These are phyloP conservation scores for Phytopythium montanum DNA, from an alignment of 352 stramenopile genomes.

Conservation along the genomic window DNA sequence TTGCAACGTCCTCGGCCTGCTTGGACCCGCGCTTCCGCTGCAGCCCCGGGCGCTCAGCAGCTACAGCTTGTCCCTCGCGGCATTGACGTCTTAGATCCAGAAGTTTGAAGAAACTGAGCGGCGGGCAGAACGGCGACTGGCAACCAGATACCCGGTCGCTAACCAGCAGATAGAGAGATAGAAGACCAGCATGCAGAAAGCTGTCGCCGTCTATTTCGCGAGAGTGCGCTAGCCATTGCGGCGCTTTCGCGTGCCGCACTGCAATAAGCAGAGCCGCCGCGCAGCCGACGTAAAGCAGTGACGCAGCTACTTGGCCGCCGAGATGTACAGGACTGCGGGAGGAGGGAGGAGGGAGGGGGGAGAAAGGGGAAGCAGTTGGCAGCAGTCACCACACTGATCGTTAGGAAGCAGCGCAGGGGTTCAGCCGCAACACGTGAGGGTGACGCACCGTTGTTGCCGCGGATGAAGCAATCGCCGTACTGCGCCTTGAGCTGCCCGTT, in stretches of 20 bases:
- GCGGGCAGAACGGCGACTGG: too few species aligned
- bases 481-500: constrained; percentile 99
- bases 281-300: neutral
- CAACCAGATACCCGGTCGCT: neutral
- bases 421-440: neutral
- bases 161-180: neutral
- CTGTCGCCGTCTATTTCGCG: neutral
- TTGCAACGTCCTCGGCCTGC: too few species aligned
- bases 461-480: constrained; percentile 99
- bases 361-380: neutral
- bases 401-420: neutral
- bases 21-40: too few species aligned
- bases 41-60: too few species aligned
- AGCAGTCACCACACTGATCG: neutral
- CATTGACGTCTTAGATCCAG: too few species aligned
- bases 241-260: neutral
- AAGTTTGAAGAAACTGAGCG: too few species aligned
- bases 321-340: constrained; percentile 77
- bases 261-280: neutral
- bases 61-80: too few species aligned
- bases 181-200: too few species aligned
- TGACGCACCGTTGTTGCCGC: constrained; percentile 97
- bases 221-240: neutral
- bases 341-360: neutral
- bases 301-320: constrained; percentile 65